Percentiles rank a stretch among this genome's conserved stretches.
Conservation (phyloP, 2,329 filamentous ascomycete genomes). For the Fusarium setosum region DNA sequence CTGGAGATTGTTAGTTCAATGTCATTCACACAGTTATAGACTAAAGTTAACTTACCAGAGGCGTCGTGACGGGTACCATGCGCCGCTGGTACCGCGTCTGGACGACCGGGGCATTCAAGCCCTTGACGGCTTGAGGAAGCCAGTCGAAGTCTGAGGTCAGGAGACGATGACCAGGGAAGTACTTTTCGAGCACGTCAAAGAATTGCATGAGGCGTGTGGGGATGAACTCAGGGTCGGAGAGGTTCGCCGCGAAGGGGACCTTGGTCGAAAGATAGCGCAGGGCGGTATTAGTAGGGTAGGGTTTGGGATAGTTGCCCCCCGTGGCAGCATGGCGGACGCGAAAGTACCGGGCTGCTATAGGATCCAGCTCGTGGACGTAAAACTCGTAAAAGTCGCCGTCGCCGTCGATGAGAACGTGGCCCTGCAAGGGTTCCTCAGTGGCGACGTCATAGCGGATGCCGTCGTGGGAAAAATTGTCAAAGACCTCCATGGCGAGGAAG, state of each 20-base stretch:
- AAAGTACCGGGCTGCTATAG: slow-evolving; percentile 84
- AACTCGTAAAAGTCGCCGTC: slow-evolving; percentile 95
- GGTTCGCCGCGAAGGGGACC: slow-evolving; percentile 78
- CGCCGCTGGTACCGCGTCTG: slow-evolving; percentile 91
- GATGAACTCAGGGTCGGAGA: slow-evolving; percentile 90
- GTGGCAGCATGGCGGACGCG: slow-evolving; percentile 85
- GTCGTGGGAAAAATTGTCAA: slow-evolving; percentile 98
- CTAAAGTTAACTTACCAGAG: slow-evolving; percentile 72
- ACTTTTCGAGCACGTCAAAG: slow-evolving; percentile 88
- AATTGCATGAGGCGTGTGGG: slow-evolving; percentile 96
- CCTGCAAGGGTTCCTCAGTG: slow-evolving; percentile 87
- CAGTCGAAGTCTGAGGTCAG: slow-evolving; percentile 91
- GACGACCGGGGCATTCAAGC: slow-evolving; percentile 93
- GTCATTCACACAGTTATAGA: background rate
- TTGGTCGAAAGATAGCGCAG: slow-evolving; percentile 71
- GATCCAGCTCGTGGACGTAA: slow-evolving; percentile 84
- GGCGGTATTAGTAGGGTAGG: slow-evolving; percentile 65
- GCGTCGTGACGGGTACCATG: slow-evolving; percentile 90
- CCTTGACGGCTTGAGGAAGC: slow-evolving; percentile 83
- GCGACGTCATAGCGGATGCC: slow-evolving; percentile 87
- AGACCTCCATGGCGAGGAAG: slow-evolving; percentile 97
- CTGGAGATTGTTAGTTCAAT: slow-evolving; percentile 54
- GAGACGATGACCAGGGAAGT: slow-evolving; percentile 91
- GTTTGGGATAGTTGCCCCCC: slow-evolving; percentile 70
- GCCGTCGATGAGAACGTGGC: slow-evolving; percentile 85